These are phyloP conservation scores for Skeletonema tropicum DNA, from an alignment of 108 stramenopile genomes.

Conservation along the genomic window DNA sequence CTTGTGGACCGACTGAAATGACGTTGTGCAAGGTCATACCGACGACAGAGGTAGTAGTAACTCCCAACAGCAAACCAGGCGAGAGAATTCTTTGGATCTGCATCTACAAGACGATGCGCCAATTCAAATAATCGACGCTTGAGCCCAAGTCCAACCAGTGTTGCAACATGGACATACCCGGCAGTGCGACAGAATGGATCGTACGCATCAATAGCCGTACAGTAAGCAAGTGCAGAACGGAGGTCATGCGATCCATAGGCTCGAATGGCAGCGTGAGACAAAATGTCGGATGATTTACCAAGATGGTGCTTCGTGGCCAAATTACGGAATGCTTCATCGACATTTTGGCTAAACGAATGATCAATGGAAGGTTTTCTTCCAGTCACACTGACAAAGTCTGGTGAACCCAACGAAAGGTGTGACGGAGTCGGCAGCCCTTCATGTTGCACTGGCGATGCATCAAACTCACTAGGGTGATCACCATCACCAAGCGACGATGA, in stretches of 20 bases:
- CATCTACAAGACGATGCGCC: conserved; percentile 94
- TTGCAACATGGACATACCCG: conserved; percentile 74
- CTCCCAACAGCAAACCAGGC: conserved; percentile 95
- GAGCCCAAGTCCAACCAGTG: conserved; percentile 74
- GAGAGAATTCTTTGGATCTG: conserved; percentile 77
- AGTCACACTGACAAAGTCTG: conserved; percentile 14
- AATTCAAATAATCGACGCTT: conserved; percentile 90
- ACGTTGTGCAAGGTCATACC: conserved; percentile 91
- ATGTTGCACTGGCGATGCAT: conserved; percentile 23
- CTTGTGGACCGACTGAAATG: conserved; percentile 92
- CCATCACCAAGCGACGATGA: neutral
- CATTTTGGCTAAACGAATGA: conserved; percentile 23
- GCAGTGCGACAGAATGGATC: conserved; percentile 74
- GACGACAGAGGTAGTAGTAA: conserved; percentile 89
- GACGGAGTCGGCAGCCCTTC: conserved; percentile 38
- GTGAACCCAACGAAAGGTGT: conserved; percentile 18
- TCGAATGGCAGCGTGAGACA: conserved; percentile 76
- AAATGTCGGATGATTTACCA: conserved; percentile 66
- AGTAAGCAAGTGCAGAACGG: conserved; percentile 61
- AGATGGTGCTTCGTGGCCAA: conserved; percentile 62
- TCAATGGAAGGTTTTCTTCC: conserved; percentile 9
- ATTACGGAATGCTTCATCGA: conserved; percentile 66
- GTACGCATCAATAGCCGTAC: conserved; percentile 59
- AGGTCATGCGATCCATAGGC: conserved; percentile 75
- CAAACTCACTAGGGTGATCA: conserved; percentile 6